Evolutionary conservation across 331 rosid species (phyloP), one percentile per base, ranked within the genome.

Genomic region (Malus hybrid): DNA sequence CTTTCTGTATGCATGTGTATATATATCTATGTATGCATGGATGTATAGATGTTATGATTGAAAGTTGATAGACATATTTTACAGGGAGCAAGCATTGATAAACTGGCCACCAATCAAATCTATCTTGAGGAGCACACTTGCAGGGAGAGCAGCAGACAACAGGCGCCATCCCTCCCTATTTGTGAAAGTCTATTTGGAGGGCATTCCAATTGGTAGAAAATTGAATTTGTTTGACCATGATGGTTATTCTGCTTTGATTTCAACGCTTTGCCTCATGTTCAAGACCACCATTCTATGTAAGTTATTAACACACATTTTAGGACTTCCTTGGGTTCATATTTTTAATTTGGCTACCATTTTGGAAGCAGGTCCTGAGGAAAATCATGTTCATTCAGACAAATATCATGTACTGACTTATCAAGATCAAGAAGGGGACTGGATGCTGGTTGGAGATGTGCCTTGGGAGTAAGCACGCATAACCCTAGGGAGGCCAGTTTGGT

Each of bases 121-220:
- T 13, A 46, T 62, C 32, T 63, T 74, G 62, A 74, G 77, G 62
- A 29, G 62, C 77, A 74, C 32, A 11, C 63, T 63, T 31, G 55
- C 63, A 63, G 70, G 63, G 27, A 74, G 32, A 19, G 48, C 33
- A 46, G 77, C 31, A 59, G 64, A 73, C 14, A 73, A 6, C 59
- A 14, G 31, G 54, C 60, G n/a, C 5, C 77, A 59, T 14, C 55
- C 77, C 56, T 74, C 77, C 34, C 52, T 90, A 61, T 90, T 81
- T 76, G 96, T 90, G n/a, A 88, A 90, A 86, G 96, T 90, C 20
- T 84, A 90, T 83, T 86, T 90, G 96, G 96, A 90, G 77, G 95
- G 95, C 62, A 83, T 86, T 71, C 89, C 88, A 71, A 90, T 90
- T 3, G 96, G 96, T 12, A 88, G 96, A 77, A 90, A 90, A 46